Evolutionary conservation across 2,329 filamentous ascomycete species (phyloP).

Genomic region (Blastomyces gilchristii): DNA sequence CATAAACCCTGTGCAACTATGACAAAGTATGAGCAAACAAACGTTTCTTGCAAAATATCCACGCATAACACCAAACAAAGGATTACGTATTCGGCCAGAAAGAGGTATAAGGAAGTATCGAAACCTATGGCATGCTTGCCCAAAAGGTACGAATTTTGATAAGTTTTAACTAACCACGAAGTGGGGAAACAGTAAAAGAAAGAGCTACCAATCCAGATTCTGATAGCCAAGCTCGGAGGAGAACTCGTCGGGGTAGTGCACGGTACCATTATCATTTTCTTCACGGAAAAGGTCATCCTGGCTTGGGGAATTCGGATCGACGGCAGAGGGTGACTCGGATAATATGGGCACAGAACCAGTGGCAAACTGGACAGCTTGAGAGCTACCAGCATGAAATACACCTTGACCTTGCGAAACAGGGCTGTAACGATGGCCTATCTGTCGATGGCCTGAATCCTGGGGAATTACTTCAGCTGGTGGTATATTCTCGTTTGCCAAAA

Average conservation of each 20-base stretch:
- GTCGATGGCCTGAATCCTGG: not conserved
- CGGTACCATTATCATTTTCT: not conserved
- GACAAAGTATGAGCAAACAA: not conserved
- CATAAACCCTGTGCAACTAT: not conserved
- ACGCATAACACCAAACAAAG: not conserved
- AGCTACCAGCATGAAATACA: not conserved
- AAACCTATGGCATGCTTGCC: not conserved
- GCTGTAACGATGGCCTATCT: not conserved
- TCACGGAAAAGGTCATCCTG: not conserved
- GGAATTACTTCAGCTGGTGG: not conserved
- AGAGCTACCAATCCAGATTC: not conserved
- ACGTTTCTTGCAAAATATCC: not conserved
- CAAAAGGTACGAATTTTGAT: not conserved
- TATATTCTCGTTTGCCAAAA: not conserved
- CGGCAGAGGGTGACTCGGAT: not conserved
- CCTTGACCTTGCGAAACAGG: not conserved
- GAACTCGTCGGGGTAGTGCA: not conserved
- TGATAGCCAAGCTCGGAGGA: not conserved
- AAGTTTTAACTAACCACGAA: not conserved
- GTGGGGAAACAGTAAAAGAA: not conserved
- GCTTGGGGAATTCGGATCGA: not conserved
- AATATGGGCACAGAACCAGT: not conserved
- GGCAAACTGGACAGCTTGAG: not conserved
- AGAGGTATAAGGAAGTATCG: not conserved
- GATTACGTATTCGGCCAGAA: not conserved